Base-by-base conservation (phyloP, 768 basidiomycete species). In the Pleurotus platypus region DNA sequence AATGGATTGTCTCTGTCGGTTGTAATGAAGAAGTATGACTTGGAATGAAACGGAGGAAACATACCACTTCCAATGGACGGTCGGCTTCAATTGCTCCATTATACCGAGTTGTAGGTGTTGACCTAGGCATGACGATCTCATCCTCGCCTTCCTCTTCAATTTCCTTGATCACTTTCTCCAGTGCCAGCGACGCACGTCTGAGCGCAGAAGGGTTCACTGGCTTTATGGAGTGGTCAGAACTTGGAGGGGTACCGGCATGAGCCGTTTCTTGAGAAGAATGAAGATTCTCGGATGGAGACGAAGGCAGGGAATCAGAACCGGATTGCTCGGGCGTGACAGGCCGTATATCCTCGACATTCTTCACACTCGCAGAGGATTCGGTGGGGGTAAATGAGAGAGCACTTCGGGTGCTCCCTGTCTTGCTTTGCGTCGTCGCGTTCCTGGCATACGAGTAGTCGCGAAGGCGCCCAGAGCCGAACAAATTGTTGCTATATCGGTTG, bases 401-500 rank as follows among this genome's bases (percentile, higher is more conserved):
- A 27, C 49, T 75, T 49, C 79, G 75, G 30, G 76, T 61, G 69
- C 75, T 71, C 56, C 73, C 68, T 55, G 67, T 66, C 55, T 75
- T 80, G 59, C 72, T 74, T 63, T 72, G 76, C 60, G 70, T 59
- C 60, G 70, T 59, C 18, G 75, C 65, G 65, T 77, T 81, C 58
- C 85, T 83, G 63, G 89, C 68, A 68, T 92, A 89, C 8, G 77
- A 75, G 66, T 90, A 84, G 68, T 93, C 91, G 56, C 86, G 79
- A 63, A 91, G 78, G 56, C 85, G 81, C n/a, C 86, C 85, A 15
- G 91, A 92, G 47, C 89, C 86, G 60, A 92, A 93, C 49, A 94
- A 75, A 65, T 92, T 92, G 69, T 92, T 92, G 75, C 90, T 92
- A 69, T 89, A 89, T 46, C 91, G 82, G 71, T 89, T 87, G 40